These are phyloP conservation scores for Kluyveromyces dobzhanskii DNA, from an alignment of 805 yeast genomes.

Conservation along the genomic window DNA sequence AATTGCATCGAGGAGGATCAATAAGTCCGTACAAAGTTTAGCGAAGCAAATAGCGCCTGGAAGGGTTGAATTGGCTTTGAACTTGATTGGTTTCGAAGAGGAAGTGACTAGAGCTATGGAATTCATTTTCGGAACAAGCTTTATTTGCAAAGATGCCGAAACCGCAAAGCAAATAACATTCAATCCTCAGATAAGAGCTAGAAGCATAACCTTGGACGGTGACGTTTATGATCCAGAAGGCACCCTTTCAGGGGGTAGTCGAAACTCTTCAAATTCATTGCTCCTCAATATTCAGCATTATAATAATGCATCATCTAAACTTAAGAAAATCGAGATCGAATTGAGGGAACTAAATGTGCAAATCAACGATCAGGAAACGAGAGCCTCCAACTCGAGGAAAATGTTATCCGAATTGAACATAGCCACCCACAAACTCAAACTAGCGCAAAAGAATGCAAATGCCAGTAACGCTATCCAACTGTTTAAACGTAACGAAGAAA, in stretches of 20 bases:
- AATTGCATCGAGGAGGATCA: constrained; percentile 53
- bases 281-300: constrained; percentile 59
- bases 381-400: constrained; percentile 42
- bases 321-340: constrained; percentile 36
- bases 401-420: constrained; percentile 52
- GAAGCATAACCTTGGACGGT: constrained; percentile 86
- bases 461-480: constrained; percentile 49
- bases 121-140: constrained; percentile 82
- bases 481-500: constrained; percentile 40
- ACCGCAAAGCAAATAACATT: constrained; percentile 87
- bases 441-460: constrained; percentile 46
- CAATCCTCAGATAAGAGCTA: constrained; percentile 67
- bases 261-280: constrained; percentile 49
- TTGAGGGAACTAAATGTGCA: constrained; percentile 34
- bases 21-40: constrained; percentile 41
- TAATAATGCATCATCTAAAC: constrained; percentile 36
- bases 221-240: constrained; percentile 96
- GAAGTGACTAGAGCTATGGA: constrained; percentile 79
- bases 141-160: constrained; percentile 79
- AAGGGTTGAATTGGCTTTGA: constrained; percentile 82
- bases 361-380: constrained; percentile 34
- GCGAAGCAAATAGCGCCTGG: constrained; percentile 79
- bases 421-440: constrained; percentile 49
- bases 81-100: constrained; percentile 64
- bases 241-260: constrained; percentile 90